Evolutionary conservation across 176 grass and related monocot species (phyloP).

Genomic region (Leersia perrieri): DNA sequence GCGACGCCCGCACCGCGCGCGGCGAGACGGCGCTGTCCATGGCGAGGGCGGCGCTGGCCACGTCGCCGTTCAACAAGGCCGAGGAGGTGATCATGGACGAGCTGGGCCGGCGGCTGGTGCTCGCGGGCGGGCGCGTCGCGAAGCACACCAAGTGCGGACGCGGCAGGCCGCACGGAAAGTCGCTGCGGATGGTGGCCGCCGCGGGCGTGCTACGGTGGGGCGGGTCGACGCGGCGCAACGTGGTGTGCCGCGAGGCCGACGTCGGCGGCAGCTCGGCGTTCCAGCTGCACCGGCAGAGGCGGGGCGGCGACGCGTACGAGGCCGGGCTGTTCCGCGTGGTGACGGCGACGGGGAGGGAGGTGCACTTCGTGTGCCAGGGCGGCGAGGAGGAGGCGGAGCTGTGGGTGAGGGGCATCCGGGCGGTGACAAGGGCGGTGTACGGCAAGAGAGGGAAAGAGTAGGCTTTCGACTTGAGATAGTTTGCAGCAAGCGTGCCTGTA

Average conservation of each 20-base stretch:
- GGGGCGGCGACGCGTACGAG: slow-evolving; percentile 45
- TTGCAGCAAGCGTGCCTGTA: slow-evolving; percentile 39
- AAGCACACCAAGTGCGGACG: slow-evolving; percentile 91
- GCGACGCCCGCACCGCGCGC: slow-evolving; percentile 35
- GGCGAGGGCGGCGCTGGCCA: slow-evolving; percentile 42
- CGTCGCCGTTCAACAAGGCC: slow-evolving; percentile 46
- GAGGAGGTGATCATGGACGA: slow-evolving; percentile 77
- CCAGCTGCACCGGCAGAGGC: slow-evolving; percentile 53
- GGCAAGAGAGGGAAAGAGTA: slow-evolving; percentile 43
- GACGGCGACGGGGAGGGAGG: slow-evolving; percentile 71
- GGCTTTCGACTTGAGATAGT: slow-evolving; percentile 42
- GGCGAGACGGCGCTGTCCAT: slow-evolving; percentile 92
- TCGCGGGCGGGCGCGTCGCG: slow-evolving; percentile 50
- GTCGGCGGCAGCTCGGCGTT: slow-evolving; percentile 71
- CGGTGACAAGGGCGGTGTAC: slow-evolving; percentile 45
- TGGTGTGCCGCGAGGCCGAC: slow-evolving; percentile 76
- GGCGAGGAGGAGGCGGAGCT: slow-evolving; percentile 76
- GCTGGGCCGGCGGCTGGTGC: slow-evolving; percentile 57
- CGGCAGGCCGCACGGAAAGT: slow-evolving; percentile 66
- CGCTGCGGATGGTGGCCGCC: slow-evolving; percentile 53
- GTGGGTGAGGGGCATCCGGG: slow-evolving; percentile 90
- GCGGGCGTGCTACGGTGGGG: slow-evolving; percentile 87
- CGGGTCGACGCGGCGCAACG: slow-evolving; percentile 53
- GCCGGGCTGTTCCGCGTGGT: slow-evolving; percentile 81
- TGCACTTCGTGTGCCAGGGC: slow-evolving; percentile 86